Conservation (phyloP, 202 grass and related monocot genomes). For the Digitaria exilis region DNA sequence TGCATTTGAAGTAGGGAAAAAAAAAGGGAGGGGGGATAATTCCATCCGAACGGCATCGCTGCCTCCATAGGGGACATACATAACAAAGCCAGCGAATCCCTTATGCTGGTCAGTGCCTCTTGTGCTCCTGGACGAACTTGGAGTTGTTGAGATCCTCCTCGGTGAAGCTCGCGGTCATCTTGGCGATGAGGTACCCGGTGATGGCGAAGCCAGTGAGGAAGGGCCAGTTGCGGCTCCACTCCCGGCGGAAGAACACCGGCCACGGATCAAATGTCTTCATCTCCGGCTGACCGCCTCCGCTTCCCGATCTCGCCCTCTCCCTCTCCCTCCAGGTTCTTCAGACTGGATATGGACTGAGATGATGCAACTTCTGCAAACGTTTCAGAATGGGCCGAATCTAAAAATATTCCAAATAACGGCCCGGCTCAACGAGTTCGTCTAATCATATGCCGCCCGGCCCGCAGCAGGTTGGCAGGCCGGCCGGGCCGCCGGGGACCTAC, state of each 20-base stretch:
- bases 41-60: background rate
- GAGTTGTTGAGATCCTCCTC: slow-evolving; percentile 87
- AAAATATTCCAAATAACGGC: no score
- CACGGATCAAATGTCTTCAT: slow-evolving; percentile 79
- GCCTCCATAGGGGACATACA: no score
- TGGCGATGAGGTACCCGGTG: slow-evolving; percentile 67
- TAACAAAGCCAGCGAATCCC: no score
- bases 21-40: background rate
- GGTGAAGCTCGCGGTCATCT: slow-evolving; percentile 68
- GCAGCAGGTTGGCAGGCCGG: no score
- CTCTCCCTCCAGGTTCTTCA: no score
- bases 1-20: background rate
- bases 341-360: no score
- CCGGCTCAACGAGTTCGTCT: no score
- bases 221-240: slow-evolving; percentile 73
- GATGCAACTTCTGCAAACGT: no score
- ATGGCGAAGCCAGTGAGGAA: slow-evolving; percentile 81
- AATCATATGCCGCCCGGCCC: no score
- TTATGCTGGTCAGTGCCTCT: slow-evolving; percentile 1
- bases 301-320: background rate
- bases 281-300: background rate
- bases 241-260: slow-evolving; percentile 89
- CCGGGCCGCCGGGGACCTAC: no score
- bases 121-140: slow-evolving; percentile 80
- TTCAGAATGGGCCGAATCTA: no score